Base-by-base conservation (phyloP, 23 red algal genomes). In the Cyanidioschyzon merolae region DNA sequence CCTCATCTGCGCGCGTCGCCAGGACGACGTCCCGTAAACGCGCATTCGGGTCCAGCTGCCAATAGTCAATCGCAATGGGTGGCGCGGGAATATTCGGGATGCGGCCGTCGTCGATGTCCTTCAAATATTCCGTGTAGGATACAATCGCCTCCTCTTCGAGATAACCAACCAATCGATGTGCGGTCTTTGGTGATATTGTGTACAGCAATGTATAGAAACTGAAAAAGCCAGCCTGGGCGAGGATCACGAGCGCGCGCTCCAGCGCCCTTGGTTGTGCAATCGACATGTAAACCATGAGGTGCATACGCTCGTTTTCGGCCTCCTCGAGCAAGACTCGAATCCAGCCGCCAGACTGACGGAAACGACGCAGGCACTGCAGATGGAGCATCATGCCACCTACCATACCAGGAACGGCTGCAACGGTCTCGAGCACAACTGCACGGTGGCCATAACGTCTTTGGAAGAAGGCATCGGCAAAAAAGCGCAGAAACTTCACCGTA, bases 241-340 rank as follows among this genome's bases (percentile, higher is more conserved):
- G 37, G 2, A 91, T 40, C 0, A 97, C 93, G 29, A 97, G 74
- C 39, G 57, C 82, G 16, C 93, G 93, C 45, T 97, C 93, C 12
- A 97, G 74, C 29, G 38, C 37, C 0, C 74, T 86, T 18, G 93
- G 93, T 68, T 91, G 75, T 34, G 78, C 82, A 24, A 97, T 82
- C 34, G 75, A 37, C 88, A 97, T 83, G 75, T 84, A 97, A 71
- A 91, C 90, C 16, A 97, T 75, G 1, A 97, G 67, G 57, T 97
- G 93, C 84, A 97, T 91, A 50, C 88, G 67, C 68, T 97, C 93
- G 59, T 97, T 97, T 58, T 97, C 93, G 0, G 88, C 88, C 85
- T 97, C 93, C 50, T 97, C 93, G 58, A 79, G 82, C 67, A 97
- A 58, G 38, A 87, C 77, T 27, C 74, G 76, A 40, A 97, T 97